Percentiles rank a stretch among this genome's conserved stretches.
Evolutionary conservation across 257 asterid species (phyloP).

Genomic region (Plantago major): DNA sequence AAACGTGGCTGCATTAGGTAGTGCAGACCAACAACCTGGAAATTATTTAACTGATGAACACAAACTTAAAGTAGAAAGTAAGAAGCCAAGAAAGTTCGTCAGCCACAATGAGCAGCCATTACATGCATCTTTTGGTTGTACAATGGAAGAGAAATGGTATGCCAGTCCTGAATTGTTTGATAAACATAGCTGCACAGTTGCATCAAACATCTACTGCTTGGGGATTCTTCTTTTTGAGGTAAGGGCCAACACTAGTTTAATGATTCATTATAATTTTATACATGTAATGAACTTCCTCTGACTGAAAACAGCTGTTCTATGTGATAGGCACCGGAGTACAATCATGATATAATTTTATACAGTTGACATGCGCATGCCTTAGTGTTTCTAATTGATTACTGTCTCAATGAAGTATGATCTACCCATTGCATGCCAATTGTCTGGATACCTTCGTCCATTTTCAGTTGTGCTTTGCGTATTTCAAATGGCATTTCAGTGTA

Average conservation of each 20-base stretch:
- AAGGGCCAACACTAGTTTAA: not conserved
- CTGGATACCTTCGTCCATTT: not conserved
- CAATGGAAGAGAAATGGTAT: conserved; percentile 47
- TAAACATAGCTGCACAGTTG: conserved; percentile 26
- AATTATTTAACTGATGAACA: conserved; percentile 29
- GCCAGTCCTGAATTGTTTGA: conserved; percentile 28
- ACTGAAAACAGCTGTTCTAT: conserved; percentile 11
- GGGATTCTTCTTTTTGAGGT: conserved; percentile 56
- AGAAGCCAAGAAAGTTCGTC: conserved; percentile 26
- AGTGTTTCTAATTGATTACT: not conserved
- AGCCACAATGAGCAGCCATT: conserved; percentile 28
- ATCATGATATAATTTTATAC: conserved; percentile 11
- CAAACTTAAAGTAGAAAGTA: conserved; percentile 27
- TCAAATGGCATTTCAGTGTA: conserved; percentile 2
- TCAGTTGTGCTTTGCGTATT: conserved; percentile 14
- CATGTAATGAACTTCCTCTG: conserved; percentile 2
- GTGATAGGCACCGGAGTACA: conserved; percentile 15
- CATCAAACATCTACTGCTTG: conserved; percentile 39
- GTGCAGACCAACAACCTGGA: conserved; percentile 27
- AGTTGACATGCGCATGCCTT: conserved; percentile 7
- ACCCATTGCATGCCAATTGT: conserved; percentile 11
- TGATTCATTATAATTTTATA: not conserved
- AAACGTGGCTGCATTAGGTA: conserved; percentile 23
- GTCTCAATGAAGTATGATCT: not conserved
- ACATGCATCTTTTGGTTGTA: conserved; percentile 32